Conservation (phyloP, 2,329 filamentous ascomycete genomes). For the Talaromyces sp. region DNA sequence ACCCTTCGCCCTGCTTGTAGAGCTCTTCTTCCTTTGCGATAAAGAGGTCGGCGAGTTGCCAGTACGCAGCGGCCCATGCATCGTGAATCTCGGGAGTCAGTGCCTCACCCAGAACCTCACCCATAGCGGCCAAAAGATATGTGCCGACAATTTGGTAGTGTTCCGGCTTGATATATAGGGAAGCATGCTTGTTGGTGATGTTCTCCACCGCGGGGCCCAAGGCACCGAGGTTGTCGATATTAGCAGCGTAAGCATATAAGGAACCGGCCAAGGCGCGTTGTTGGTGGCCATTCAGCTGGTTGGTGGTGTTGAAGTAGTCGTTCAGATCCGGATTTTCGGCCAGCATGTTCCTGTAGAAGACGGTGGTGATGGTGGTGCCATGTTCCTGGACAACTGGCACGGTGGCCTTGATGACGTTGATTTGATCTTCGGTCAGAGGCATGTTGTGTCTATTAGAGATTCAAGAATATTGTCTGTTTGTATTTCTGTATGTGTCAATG, state of each 20-base stretch:
- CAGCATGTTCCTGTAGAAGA: slow-evolving; percentile 69
- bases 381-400: slow-evolving; percentile 65
- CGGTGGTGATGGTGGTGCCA: slow-evolving; percentile 64
- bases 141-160: slow-evolving; percentile 67
- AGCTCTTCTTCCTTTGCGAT: slow-evolving; percentile 62
- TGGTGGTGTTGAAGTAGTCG: slow-evolving; percentile 66
- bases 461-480: background rate
- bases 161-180: slow-evolving; percentile 60
- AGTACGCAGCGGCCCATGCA: slow-evolving; percentile 68
- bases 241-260: slow-evolving; percentile 65
- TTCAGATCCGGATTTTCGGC: slow-evolving; percentile 62
- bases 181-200: slow-evolving; percentile 71
- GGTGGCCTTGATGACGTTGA: slow-evolving; percentile 64
- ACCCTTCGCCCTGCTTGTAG: slow-evolving; percentile 59
- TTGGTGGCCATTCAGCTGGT: slow-evolving; percentile 65
- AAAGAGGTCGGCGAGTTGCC: slow-evolving; percentile 68
- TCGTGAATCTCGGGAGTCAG: slow-evolving; percentile 59
- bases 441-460: slow-evolving; percentile 17
- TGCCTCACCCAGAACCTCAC: slow-evolving; percentile 62
- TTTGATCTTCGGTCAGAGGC: slow-evolving; percentile 59
- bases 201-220: slow-evolving; percentile 57
- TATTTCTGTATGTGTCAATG: background rate
- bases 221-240: slow-evolving; percentile 63
- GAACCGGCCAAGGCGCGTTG: slow-evolving; percentile 63
- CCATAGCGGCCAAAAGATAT: slow-evolving; percentile 63